A percentile compares a stretch with the other conserved stretches of the same genome.
Evolutionary conservation across 192 early-diverging fungal species (phyloP).

Genomic region (Dimargaris cristalligena): DNA sequence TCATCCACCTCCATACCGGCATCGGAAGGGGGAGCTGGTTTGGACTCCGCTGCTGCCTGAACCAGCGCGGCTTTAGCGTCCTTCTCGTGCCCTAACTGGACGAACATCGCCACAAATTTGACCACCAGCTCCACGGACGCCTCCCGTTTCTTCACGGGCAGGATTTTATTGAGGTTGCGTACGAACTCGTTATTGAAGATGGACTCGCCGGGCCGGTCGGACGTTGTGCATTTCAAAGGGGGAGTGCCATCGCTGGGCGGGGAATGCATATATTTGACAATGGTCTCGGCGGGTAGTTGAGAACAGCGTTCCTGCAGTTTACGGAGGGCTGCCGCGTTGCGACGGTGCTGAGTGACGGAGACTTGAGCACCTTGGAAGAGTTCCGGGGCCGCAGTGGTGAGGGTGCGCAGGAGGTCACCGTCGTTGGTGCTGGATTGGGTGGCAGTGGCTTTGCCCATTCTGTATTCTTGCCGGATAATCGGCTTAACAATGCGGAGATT

Average conservation of each 20-base stretch:
- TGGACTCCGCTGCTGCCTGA: too few species aligned
- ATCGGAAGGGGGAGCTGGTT: too few species aligned
- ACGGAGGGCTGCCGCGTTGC: constrained; percentile 50
- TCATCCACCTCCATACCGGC: too few species aligned
- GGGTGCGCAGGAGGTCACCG: constrained; percentile 13
- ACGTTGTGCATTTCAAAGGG: constrained; percentile 5
- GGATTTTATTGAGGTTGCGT: constrained; percentile 61
- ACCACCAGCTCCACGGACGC: constrained; percentile 49
- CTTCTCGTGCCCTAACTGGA: constrained; percentile 48
- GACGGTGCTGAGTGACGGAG: constrained; percentile 44
- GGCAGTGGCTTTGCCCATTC: too few species aligned
- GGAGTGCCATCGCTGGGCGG: constrained; percentile 18
- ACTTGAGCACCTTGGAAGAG: constrained; percentile 66
- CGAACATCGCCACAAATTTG: constrained; percentile 56
- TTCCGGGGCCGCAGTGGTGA: constrained; percentile 33
- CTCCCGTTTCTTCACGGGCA: constrained; percentile 58
- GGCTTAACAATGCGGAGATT: too few species aligned
- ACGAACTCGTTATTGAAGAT: constrained; percentile 57
- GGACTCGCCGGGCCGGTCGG: constrained; percentile 31
- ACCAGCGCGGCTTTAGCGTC: constrained; percentile 22
- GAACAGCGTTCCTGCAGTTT: constrained; percentile 50
- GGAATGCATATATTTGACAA: constrained; percentile 18
- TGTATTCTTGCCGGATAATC: too few species aligned
- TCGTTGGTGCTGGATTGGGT: not conserved
- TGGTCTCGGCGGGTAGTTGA: constrained; percentile 13